A percentile compares a stretch with the other conserved stretches of the same genome.
Evolutionary conservation across 2,329 filamentous ascomycete genomes (phyloP).

Genomic region (Mycogone perniciosa): DNA sequence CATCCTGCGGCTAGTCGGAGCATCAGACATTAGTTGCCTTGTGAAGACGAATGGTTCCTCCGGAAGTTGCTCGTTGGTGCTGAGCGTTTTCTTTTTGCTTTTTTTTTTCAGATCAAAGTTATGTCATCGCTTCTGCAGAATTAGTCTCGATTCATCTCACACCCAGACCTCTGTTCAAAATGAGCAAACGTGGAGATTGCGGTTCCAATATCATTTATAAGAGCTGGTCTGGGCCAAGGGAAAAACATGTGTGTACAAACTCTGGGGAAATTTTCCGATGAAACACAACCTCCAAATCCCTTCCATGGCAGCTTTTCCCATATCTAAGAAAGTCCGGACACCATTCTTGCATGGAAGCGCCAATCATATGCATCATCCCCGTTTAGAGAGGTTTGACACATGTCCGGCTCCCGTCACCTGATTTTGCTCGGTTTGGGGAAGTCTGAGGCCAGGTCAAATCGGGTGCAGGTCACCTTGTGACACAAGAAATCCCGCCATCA

Average conservation of each 20-base stretch:
- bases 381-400: background rate
- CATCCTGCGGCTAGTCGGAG: too few species aligned
- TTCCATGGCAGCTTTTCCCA: background rate
- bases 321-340: too few species aligned
- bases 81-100: too few species aligned
- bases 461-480: background rate
- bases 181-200: background rate
- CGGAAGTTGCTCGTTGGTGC: too few species aligned
- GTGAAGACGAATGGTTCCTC: too few species aligned
- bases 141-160: background rate
- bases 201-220: background rate
- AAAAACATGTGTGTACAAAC: constrained; percentile 1
- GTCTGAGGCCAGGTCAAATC: background rate
- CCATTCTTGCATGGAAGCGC: background rate
- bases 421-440: background rate
- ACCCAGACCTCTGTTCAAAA: background rate
- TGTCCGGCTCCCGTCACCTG: background rate
- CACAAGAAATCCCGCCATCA: constrained; percentile 1
- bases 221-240: background rate
- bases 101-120: too few species aligned
- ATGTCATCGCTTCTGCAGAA: too few species aligned
- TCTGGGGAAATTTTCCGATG: constrained; percentile 13
- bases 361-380: too few species aligned
- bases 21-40: too few species aligned
- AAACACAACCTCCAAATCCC: constrained; percentile 5